Conservation (phyloP, 2,329 filamentous ascomycete species). For the Botrytis hyacinthi region DNA sequence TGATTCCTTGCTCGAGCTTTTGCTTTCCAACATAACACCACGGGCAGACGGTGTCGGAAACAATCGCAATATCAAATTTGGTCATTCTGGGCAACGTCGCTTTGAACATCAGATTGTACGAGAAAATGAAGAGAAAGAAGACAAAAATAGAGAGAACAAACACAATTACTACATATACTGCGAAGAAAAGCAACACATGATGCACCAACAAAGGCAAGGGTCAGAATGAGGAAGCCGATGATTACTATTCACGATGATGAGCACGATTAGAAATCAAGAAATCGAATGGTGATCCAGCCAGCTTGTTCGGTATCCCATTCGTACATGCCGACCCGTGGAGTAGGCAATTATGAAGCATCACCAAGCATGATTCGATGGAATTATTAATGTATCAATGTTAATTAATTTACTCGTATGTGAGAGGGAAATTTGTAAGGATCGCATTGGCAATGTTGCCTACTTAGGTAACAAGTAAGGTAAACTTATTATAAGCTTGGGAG, state of each 20-base stretch:
- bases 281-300: not conserved
- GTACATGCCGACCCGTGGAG: not conserved
- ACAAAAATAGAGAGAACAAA: not conserved
- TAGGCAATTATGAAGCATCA: not conserved
- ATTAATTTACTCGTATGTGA: not conserved
- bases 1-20: conserved; percentile 70
- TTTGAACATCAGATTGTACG: conserved; percentile 26
- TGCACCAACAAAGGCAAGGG: not conserved
- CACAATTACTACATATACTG: not conserved
- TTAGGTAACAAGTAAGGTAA: not conserved
- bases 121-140: not conserved
- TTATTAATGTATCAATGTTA: not conserved
- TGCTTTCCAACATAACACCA: conserved; percentile 56
- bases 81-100: conserved; percentile 54
- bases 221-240: not conserved
- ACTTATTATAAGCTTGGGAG: no score
- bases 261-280: conserved; percentile 1
- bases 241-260: conserved; percentile 6
- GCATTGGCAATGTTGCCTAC: not conserved
- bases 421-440: not conserved
- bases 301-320: not conserved
- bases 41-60: conserved; percentile 67
- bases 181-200: not conserved
- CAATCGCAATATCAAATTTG: conserved; percentile 71
- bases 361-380: not conserved